Base-by-base conservation (phyloP, 257 asterid genomes). In the Voacanga thouarsii region DNA sequence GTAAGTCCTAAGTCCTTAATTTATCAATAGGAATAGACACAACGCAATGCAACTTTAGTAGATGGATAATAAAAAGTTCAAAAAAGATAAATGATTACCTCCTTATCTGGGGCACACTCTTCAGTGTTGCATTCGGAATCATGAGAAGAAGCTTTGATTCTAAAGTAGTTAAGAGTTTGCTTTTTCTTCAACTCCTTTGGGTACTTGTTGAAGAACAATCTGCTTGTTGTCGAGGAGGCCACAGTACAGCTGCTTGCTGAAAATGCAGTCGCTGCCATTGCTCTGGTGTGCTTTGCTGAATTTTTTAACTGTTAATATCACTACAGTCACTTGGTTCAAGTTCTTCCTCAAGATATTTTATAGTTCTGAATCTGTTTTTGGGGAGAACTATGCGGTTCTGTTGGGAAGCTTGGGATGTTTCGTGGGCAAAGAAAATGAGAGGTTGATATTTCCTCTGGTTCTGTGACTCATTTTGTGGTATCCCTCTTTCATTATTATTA, bases 61-160 rank as follows among this genome's bases (percentile, higher is more conserved):
- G 37, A 12, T 18, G 43, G 7, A 51, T 7, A 18, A 61, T 7
- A 64, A 37, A 43, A n/a, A 11, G 24, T 12, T 55, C 10, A 5
- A n/a, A 51, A 49, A 74, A 53, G 12, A 49, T 50, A n/a, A 68
- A 16, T 11, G 9, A 1, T 23, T 23, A 94, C 99, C 99, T 95
- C 99, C 84, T 95, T 95, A 45, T 95, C 97, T 2, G 97, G 98
- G 26, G 97, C 99, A 79, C 98, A 93, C 87, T 95, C 98, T 80
- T 95, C 99, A 30, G 82, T 75, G 72, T 93, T 93, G 87, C 99
- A 93, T 23, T 92, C 94, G 0, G 87, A 15, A 72, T 87, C 92
- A 23, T 88, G 91, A 6, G 92, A 61, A 81, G 94, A 77, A 82
- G 88, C 90, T 80, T 85, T 82, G 49, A 82, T 68, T 79, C 77